phyloP scores from a whole-genome alignment of 1,139 yeast genomes.

The Protomyces gravidus region DNA sequence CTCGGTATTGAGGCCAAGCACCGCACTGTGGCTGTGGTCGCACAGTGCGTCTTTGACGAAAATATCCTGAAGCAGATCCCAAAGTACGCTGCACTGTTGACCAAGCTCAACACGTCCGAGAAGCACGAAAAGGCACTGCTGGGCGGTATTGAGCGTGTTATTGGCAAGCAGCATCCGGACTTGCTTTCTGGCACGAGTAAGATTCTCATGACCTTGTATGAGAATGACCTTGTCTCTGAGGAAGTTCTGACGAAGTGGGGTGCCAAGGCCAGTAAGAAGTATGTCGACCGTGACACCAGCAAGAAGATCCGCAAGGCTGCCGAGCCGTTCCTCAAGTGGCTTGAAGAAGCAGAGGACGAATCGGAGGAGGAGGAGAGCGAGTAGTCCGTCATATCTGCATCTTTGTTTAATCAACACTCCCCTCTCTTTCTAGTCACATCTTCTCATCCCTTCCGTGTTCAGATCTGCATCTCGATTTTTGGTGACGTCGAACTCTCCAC shows the following conservation, averaged over 20 bases:
- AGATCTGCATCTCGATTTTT: too few relatives aligned
- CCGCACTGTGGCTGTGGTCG: slow-evolving; percentile 83
- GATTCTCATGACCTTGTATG: slow-evolving; percentile 73
- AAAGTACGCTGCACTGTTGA: slow-evolving; percentile 45
- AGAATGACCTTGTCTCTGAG: slow-evolving; percentile 77
- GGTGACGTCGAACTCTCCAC: too few relatives aligned
- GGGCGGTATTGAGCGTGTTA: slow-evolving; percentile 92
- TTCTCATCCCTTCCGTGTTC: too few relatives aligned
- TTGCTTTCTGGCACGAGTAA: slow-evolving; percentile 72
- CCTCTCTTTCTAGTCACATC: too few relatives aligned
- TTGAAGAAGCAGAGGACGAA: slow-evolving; percentile 81
- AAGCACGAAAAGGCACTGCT: slow-evolving; percentile 79
- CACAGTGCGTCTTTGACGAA: slow-evolving; percentile 82
- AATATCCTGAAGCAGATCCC: slow-evolving; percentile 68
- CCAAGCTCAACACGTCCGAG: slow-evolving; percentile 60
- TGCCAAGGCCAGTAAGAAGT: slow-evolving; percentile 84
- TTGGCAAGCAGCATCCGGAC: slow-evolving; percentile 78
- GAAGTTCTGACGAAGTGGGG: slow-evolving; percentile 82
- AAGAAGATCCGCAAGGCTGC: slow-evolving; percentile 96
- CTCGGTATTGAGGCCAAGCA: slow-evolving; percentile 67
- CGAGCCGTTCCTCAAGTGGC: slow-evolving; percentile 91
- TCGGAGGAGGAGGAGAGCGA: slow-evolving; percentile 44
- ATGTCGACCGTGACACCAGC: slow-evolving; percentile 83
- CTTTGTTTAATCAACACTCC: not conserved
- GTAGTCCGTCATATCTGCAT: not conserved